phyloP scores from a whole-genome alignment of 441 rosid species.

The Populus hybrid region DNA sequence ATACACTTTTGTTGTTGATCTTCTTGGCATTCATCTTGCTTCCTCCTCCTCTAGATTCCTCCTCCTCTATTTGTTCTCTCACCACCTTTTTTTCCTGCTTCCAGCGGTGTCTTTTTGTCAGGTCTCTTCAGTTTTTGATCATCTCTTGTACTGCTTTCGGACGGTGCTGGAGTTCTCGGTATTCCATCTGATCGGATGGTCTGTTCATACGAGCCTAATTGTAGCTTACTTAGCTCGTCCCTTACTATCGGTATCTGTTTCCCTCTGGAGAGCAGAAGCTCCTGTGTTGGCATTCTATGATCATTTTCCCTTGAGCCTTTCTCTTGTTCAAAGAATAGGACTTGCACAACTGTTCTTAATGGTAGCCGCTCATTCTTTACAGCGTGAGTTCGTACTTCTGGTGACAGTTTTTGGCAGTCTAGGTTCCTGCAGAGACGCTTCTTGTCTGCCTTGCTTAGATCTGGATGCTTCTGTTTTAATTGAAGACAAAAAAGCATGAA shows the following conservation, averaged over 20 bases:
- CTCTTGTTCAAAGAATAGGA: slow-evolving; percentile 89
- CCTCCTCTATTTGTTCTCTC: slow-evolving; percentile 32
- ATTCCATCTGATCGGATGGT: slow-evolving; percentile 11
- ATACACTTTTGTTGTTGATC: slow-evolving; percentile 39
- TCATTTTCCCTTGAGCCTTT: slow-evolving; percentile 36
- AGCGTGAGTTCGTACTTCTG: slow-evolving; percentile 86
- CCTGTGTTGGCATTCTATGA: slow-evolving; percentile 31
- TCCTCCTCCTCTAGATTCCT: slow-evolving; percentile 33
- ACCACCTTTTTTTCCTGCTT: slow-evolving; percentile 24
- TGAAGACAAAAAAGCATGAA: background rate
- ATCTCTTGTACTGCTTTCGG: slow-evolving; percentile 40
- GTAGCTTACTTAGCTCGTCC: slow-evolving; percentile 33
- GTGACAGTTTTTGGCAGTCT: slow-evolving; percentile 87
- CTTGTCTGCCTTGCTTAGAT: slow-evolving; percentile 73
- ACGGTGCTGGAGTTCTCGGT: slow-evolving; percentile 16
- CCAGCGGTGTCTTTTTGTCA: slow-evolving; percentile 12
- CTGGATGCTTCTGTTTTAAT: slow-evolving; percentile 73
- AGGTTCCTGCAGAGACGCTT: slow-evolving; percentile 75
- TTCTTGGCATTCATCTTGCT: slow-evolving; percentile 27
- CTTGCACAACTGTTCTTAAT: slow-evolving; percentile 90
- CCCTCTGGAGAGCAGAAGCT: slow-evolving; percentile 28
- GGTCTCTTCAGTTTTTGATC: slow-evolving; percentile 30
- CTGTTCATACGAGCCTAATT: slow-evolving; percentile 29
- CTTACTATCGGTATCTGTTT: slow-evolving; percentile 27
- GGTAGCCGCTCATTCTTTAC: slow-evolving; percentile 95